A percentile compares a stretch with the other conserved stretches of the same genome.
These are phyloP conservation scores for Blastocrithidia nonstop DNA, from an alignment of 208 protist species.

Conservation along the genomic window DNA sequence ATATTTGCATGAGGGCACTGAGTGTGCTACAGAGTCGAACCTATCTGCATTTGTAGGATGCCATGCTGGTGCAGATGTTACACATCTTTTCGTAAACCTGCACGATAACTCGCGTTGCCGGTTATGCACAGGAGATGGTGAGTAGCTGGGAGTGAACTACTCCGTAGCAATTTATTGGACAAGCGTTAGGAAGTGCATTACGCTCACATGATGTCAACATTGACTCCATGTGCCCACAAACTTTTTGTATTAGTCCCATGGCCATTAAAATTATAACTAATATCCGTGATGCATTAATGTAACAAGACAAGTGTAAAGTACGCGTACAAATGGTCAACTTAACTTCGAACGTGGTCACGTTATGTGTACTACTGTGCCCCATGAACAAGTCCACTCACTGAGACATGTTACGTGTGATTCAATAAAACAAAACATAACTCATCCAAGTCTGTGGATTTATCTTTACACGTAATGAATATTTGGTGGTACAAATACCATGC, in stretches of 20 bases:
- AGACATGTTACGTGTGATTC: no score
- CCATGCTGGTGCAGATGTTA: constrained; percentile 13
- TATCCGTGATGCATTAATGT: constrained; percentile 9
- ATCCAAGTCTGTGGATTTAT: constrained; percentile 26
- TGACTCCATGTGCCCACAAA: constrained; percentile 53
- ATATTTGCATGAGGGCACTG: constrained; percentile 27
- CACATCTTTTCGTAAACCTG: constrained; percentile 37
- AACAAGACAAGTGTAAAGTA: constrained; percentile 19
- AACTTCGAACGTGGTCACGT: constrained; percentile 35
- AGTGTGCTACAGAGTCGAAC: constrained; percentile 21
- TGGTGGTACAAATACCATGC: constrained; percentile 65
- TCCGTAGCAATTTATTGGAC: constrained; percentile 60
- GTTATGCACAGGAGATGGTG: constrained; percentile 57
- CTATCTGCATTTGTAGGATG: constrained; percentile 19
- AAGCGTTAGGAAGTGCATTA: constrained; percentile 25
- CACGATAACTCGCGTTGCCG: constrained; percentile 32
- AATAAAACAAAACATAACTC: constrained; percentile 18
- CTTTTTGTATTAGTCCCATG: constrained; percentile 58
- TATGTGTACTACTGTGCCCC: constrained; percentile 27
- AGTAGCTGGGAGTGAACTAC: constrained; percentile 84
- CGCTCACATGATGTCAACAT: constrained; percentile 25
- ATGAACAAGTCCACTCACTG: constrained; percentile 14
- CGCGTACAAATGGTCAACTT: constrained; percentile 46
- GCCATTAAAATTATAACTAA: constrained; percentile 47
- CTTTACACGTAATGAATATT: constrained; percentile 16